Evolutionary conservation across 352 stramenopile species (phyloP), one percentile per base, ranked within the genome.

Genomic region (Bremia lactucae): DNA sequence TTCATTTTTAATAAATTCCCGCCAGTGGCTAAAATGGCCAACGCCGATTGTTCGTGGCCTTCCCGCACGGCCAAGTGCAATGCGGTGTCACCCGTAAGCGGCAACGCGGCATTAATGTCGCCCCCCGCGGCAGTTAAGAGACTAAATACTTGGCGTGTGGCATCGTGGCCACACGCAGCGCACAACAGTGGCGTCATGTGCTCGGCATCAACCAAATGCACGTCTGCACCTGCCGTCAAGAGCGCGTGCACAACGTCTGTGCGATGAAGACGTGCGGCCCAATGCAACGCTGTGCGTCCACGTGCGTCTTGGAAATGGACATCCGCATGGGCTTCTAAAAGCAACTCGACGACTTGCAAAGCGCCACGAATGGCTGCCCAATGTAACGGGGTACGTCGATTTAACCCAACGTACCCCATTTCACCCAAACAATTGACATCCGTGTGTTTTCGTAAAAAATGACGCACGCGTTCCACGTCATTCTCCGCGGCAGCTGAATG

Each of bases 11-110:
- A 87, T 13, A 82, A 59, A 36, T 80, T 62, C 21, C 57, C 75
- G 16, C 77, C 74, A 11, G 63, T 68, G 8, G 62, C 54, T 11
- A 89, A 31, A 3, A 89, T 53, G 19, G 73, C 69, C 25, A 87
- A 39, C 8, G 77, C 74, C 2, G 77, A 82, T 28, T 55, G 44
- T 49, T 77, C 64, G 33, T 84, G 70, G 40, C 82, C 67, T 33
- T 55, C 60, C 26, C 87, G 86, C 59, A 89, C 75, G 16, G 77
- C 74, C 23, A 87, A 67, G 42, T 89, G 77, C 20, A 89, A 49
- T 16, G 67, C 72, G 20, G 73, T 86, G 39, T 89, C 77, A 9
- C 77, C 72, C 39, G 80, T 87, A 1, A 50, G 70, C 10, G 49
- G 59, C 41, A 89, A 44, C 19, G 57, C 49, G 20, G 82, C 76